phyloP scores from a whole-genome alignment of 2,329 filamentous ascomycete species.

The Helotiales sp. region DNA sequence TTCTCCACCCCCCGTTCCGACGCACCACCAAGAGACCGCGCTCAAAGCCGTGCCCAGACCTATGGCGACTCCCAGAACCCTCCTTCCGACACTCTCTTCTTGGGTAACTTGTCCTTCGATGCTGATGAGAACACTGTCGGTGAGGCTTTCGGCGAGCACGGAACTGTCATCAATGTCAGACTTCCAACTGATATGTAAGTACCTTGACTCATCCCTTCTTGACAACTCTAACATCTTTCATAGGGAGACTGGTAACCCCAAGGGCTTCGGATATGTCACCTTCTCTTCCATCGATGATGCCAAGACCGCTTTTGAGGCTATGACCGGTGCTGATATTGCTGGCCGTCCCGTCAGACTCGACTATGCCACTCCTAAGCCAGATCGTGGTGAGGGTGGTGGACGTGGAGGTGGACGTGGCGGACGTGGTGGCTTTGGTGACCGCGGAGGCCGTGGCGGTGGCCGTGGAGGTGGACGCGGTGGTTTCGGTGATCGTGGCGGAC shows the following conservation, averaged over 20 bases:
- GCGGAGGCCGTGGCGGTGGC: slow-evolving; percentile 46
- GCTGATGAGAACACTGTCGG: slow-evolving; percentile 67
- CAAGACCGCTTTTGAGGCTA: slow-evolving; percentile 62
- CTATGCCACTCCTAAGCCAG: slow-evolving; percentile 65
- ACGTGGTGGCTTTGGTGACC: slow-evolving; percentile 46
- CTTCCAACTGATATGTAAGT: slow-evolving; percentile 68
- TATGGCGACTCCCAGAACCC: slow-evolving; percentile 69
- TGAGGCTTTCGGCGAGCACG: slow-evolving; percentile 67
- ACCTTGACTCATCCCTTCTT: not conserved
- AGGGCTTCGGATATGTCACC: slow-evolving; percentile 78
- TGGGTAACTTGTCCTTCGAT: slow-evolving; percentile 74
- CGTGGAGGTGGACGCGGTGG: slow-evolving; percentile 44
- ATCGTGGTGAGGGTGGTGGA: slow-evolving; percentile 53
- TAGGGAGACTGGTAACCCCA: slow-evolving; percentile 66
- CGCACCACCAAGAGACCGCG: slow-evolving; percentile 53
- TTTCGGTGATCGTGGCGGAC: slow-evolving; percentile 47
- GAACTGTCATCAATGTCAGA: slow-evolving; percentile 67
- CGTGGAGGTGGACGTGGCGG: slow-evolving; percentile 50
- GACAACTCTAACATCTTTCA: slow-evolving; percentile 35
- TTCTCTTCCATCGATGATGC: slow-evolving; percentile 71
- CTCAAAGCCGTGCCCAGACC: slow-evolving; percentile 54
- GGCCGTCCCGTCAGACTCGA: slow-evolving; percentile 71
- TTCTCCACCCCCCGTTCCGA: slow-evolving; percentile 66
- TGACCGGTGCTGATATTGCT: slow-evolving; percentile 66
- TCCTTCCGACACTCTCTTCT: slow-evolving; percentile 71